Percentiles rank a stretch among this genome's conserved stretches.
These are phyloP conservation scores for Pyrenophora teres DNA, from an alignment of 2,329 filamentous ascomycete genomes.

Conservation along the genomic window DNA sequence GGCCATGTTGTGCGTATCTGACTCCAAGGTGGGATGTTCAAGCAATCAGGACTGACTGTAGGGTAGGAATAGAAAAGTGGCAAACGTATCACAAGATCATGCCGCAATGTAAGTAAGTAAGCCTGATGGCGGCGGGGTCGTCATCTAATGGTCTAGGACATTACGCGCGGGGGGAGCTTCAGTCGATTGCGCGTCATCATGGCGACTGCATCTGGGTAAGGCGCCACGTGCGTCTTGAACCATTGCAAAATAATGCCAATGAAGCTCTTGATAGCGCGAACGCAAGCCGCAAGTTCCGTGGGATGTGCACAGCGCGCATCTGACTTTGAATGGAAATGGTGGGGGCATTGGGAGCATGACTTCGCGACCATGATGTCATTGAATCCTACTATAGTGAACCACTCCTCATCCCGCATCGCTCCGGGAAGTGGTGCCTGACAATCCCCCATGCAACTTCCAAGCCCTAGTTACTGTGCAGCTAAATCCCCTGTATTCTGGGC, in stretches of 20 bases:
- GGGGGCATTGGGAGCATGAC: neutral
- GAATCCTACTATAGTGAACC: no score
- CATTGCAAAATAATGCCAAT: neutral
- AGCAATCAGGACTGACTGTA: neutral
- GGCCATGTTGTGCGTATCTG: conserved; percentile 27
- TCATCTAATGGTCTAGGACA: conserved; percentile 17
- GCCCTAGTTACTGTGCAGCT: no score
- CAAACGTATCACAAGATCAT: neutral
- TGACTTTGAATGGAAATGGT: neutral
- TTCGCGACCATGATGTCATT: no score
- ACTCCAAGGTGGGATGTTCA: neutral
- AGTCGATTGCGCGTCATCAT: conserved; percentile 29
- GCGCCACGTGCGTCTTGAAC: conserved; percentile 20
- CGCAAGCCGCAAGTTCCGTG: neutral
- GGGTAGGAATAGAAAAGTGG: neutral
- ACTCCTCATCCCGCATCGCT: no score
- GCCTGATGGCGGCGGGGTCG: conserved; percentile 7
- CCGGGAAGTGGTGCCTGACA: no score
- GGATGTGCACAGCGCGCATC: neutral
- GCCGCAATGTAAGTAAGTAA: conserved; percentile 7
- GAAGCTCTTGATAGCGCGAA: neutral
- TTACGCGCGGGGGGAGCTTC: conserved; percentile 9
- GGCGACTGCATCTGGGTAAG: conserved; percentile 11
- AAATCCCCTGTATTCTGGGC: no score
- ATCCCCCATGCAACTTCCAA: no score